These are phyloP conservation scores for Dactylonectria estremocensis DNA, from an alignment of 2,329 filamentous ascomycete genomes.

Conservation along the genomic window DNA sequence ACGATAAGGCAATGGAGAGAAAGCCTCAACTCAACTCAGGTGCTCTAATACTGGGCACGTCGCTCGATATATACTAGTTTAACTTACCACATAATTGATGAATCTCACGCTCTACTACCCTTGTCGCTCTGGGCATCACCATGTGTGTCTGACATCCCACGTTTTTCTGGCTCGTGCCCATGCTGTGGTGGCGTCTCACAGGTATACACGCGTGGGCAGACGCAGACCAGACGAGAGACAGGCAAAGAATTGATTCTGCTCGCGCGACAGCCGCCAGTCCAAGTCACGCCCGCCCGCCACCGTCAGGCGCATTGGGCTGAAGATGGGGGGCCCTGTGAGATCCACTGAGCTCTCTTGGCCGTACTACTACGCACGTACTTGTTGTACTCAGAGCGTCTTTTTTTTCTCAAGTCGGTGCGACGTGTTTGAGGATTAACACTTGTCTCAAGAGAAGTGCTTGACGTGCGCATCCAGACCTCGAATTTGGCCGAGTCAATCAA, in stretches of 20 bases:
- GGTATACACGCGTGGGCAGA: no score
- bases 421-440: background rate
- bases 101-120: background rate
- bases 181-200: background rate
- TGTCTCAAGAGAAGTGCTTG: background rate
- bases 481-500: slow-evolving; percentile 16
- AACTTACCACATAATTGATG: background rate
- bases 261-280: background rate
- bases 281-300: background rate
- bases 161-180: background rate
- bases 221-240: background rate
- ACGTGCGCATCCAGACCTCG: no score
- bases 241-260: background rate
- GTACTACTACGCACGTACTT: no score
- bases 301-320: no score
- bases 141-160: background rate
- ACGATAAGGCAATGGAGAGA: background rate
- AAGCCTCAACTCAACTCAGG: background rate
- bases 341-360: background rate
- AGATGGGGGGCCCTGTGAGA: no score
- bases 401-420: background rate
- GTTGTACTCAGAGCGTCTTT: background rate
- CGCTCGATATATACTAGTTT: background rate
- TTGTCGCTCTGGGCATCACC: background rate
- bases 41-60: background rate